Base-by-base conservation (phyloP, 2,329 filamentous ascomycete genomes). In the Venturia asperata region DNA sequence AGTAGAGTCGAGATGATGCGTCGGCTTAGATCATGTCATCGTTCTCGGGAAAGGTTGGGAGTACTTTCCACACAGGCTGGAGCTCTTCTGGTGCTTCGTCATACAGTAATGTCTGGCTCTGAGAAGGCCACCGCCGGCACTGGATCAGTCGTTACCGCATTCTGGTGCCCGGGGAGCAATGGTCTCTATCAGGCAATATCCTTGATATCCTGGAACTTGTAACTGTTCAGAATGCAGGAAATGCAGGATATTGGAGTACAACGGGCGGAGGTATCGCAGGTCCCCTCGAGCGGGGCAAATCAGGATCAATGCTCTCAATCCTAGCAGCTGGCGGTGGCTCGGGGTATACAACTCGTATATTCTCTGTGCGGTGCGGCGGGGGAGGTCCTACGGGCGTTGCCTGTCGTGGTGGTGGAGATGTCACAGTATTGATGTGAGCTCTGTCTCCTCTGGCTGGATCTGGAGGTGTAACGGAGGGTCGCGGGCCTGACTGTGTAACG, bases 371-470 rank as follows among this genome's bases (percentile, higher is more conserved):
- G n/a, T 58, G 52, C 30, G 27, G 52, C 27, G 52, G 52, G 4
- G 52, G 52, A 37, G 52, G 7, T 21, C 19, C 52, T 2, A 11
- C 52, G 1, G 27, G 52, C 19, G 27, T 13, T 37, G 52, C 17
- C 30, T 58, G 52, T n/a, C 52, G 52, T 34, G 52, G 52, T 21
- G 52, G 52, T 19, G 52, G 52, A n/a, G 52, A 30, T 1, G 52
- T 58, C 52, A 58, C 37, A 10, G 52, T 58, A n/a, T 58, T 58
- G 52, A 58, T 58, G 7, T 58, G 52, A 37, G 52, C 24, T 58
- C 52, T 58, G 6, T 10, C 13, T 58, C 13, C 52, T 37, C 30
- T 10, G 30, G 19, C 5, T 24, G 37, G 11, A 19, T 58, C n/a
- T 37, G 52, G 13, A 5, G 15, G 30, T n/a, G 52, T 9, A n/a